These are phyloP conservation scores for Lecanicillium sp. DNA, from an alignment of 2,329 filamentous ascomycete genomes.

Conservation along the genomic window DNA sequence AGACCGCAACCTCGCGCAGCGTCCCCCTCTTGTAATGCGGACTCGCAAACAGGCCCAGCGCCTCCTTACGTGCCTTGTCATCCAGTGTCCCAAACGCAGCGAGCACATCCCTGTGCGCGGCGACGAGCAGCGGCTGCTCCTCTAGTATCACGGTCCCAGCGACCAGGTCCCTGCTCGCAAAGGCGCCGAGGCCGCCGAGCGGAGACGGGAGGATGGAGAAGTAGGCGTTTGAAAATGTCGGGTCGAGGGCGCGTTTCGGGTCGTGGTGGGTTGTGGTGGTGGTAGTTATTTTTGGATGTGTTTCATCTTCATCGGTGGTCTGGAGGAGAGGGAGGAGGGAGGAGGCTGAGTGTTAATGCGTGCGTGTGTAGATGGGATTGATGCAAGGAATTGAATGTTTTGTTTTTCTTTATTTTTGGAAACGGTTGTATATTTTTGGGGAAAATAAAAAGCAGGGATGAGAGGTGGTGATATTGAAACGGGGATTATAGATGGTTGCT, in stretches of 20 bases:
- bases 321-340: neutral
- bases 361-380: neutral
- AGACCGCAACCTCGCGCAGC: constrained; percentile 27
- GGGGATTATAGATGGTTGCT: neutral
- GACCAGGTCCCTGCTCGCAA: constrained; percentile 32
- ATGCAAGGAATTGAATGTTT: neutral
- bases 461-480: too few relatives aligned
- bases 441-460: too few relatives aligned
- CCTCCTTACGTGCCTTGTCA: constrained; percentile 21
- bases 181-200: constrained; percentile 38
- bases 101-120: constrained; percentile 12
- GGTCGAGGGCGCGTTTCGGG: neutral
- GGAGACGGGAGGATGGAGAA: constrained; percentile 33
- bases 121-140: constrained; percentile 35
- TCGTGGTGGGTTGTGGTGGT: neutral
- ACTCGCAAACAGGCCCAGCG: constrained; percentile 30
- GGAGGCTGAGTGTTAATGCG: neutral
- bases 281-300: neutral
- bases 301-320: too few relatives aligned
- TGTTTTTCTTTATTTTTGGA: too few relatives aligned
- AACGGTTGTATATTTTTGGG: neutral
- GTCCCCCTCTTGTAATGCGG: constrained; percentile 18
- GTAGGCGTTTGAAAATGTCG: constrained; percentile 26
- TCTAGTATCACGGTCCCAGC: constrained; percentile 32
- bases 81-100: constrained; percentile 29